Evolutionary conservation across 2,329 filamentous ascomycete species (phyloP).

Genomic region (Aspergillus piperis): DNA sequence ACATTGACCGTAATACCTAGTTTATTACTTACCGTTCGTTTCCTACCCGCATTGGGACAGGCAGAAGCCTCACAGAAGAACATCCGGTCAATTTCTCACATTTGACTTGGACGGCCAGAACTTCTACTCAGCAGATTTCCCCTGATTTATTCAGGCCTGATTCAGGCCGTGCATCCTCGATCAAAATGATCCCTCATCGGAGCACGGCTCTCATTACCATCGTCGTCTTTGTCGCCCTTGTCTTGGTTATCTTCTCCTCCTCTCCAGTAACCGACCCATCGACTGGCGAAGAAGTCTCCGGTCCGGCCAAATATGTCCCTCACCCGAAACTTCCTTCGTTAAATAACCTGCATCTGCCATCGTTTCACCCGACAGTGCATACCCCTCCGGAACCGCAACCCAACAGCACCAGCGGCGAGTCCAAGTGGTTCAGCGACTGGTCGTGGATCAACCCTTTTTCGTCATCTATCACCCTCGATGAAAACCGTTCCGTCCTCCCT

Average conservation of each 20-base stretch:
- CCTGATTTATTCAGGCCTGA: background rate
- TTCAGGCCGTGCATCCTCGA: background rate
- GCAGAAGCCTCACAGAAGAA: background rate
- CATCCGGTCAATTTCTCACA: background rate
- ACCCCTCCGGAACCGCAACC: conserved; percentile 67
- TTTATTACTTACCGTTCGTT: background rate
- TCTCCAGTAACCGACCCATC: conserved; percentile 32
- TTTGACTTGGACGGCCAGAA: background rate
- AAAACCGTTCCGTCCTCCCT: conserved; percentile 80
- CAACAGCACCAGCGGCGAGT: conserved; percentile 75
- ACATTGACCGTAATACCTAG: background rate
- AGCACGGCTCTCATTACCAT: conserved; percentile 45
- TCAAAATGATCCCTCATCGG: conserved; percentile 44
- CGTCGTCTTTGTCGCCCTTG: conserved; percentile 45
- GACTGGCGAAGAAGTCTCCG: conserved; percentile 25
- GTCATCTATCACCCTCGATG: conserved; percentile 74
- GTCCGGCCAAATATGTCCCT: conserved; percentile 35
- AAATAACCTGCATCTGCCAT: conserved; percentile 60
- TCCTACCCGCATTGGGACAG: background rate
- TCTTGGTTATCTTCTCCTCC: conserved; percentile 49
- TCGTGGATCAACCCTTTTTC: conserved; percentile 92
- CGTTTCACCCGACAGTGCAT: conserved; percentile 70
- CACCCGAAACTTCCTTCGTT: conserved; percentile 47
- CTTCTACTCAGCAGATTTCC: background rate
- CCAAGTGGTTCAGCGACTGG: conserved; percentile 85